Conservation (phyloP, 768 basidiomycete species). For the Coprinopsis strossmayeri region DNA sequence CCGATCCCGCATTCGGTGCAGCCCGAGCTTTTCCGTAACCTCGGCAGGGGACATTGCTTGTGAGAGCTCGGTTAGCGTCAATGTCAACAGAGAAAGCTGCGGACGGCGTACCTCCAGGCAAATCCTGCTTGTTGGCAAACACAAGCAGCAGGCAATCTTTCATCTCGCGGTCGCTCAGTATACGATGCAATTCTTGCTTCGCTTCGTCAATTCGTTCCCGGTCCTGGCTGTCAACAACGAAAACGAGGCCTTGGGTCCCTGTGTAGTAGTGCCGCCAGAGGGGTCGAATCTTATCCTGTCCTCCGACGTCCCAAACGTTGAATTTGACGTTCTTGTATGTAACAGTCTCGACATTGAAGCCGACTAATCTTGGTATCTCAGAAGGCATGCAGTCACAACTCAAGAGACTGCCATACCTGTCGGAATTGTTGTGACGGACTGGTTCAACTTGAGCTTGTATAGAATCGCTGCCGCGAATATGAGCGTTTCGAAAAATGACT, state of each 20-base stretch:
- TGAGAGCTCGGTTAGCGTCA: slow-evolving; percentile 4
- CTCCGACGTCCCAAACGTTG: slow-evolving; percentile 96
- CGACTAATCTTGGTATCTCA: slow-evolving; percentile 45
- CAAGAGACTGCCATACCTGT: slow-evolving; percentile 52
- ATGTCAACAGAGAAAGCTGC: background rate
- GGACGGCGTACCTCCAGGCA: slow-evolving; percentile 76
- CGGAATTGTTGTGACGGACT: slow-evolving; percentile 97
- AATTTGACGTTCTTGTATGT: slow-evolving; percentile 98
- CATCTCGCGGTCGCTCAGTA: slow-evolving; percentile 96
- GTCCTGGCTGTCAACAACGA: slow-evolving; percentile 97
- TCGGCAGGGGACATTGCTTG: slow-evolving; percentile 98
- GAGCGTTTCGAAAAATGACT: background rate
- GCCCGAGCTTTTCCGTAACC: slow-evolving; percentile 93
- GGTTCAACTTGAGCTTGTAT: slow-evolving; percentile 98
- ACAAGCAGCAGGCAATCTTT: slow-evolving; percentile 94
- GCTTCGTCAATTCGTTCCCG: slow-evolving; percentile 95
- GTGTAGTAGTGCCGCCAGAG: slow-evolving; percentile 99
- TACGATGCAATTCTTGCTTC: slow-evolving; percentile 90
- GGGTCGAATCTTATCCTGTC: slow-evolving; percentile 99
- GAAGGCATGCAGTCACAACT: slow-evolving; percentile 5
- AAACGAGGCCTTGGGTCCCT: slow-evolving; percentile 96
- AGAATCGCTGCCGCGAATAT: slow-evolving; percentile 59
- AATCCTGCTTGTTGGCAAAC: slow-evolving; percentile 99
- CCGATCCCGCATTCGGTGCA: slow-evolving; percentile 93
- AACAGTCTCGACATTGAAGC: slow-evolving; percentile 99